Evolutionary conservation across 345 rosid genomes (phyloP), one percentile per base, ranked within the genome.

Genomic region (Brassica juncea): DNA sequence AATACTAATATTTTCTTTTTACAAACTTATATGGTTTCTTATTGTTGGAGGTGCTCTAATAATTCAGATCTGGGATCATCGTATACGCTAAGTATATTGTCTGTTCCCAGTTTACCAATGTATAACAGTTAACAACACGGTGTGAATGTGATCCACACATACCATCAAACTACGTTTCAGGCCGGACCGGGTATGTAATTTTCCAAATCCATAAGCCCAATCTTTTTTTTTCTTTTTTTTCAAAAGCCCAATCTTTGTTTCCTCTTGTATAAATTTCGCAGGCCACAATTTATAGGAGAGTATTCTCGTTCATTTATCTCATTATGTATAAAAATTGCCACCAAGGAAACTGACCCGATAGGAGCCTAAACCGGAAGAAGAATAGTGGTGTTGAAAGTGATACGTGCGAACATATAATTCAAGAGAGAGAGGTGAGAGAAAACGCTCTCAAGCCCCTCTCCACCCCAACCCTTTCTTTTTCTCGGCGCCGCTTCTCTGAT

Each of bases 131-230:
- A 44, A 11, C 61, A 55, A 55, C 61, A 8, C 62, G 30, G 5
- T 58, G 62, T 58, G 30, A 58, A 58, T 21, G 62, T 58, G 62
- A 21, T 58, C 62, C 57, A 72, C 57, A 74, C 47, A 62, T 30
- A 47, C 77, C 32, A 30, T 42, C 55, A 12, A 49, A 49, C 7
- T 39, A 71, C 9, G 58, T 39, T 15, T 8, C 4, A 39, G 42
- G 2, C 1, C 30, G 21, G 69, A 16, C 32, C 19, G 57, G 32
- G 32, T 42, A 6, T 39, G 12, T 54, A 34, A 65, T 34, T 11
- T 19, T 66, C 8, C 30, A 21, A 39, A 23, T 11, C 15, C 7
- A 37, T 14, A 30, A n/a, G 37, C 66, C 64, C 19, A 62, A 62
- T 14, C 37, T 28, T 15, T 28, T 62, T 30, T 30, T 37, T 10